Evolutionary conservation across 2,329 filamentous ascomycete genomes (phyloP).

Genomic region (Aspergillus versicolor): DNA sequence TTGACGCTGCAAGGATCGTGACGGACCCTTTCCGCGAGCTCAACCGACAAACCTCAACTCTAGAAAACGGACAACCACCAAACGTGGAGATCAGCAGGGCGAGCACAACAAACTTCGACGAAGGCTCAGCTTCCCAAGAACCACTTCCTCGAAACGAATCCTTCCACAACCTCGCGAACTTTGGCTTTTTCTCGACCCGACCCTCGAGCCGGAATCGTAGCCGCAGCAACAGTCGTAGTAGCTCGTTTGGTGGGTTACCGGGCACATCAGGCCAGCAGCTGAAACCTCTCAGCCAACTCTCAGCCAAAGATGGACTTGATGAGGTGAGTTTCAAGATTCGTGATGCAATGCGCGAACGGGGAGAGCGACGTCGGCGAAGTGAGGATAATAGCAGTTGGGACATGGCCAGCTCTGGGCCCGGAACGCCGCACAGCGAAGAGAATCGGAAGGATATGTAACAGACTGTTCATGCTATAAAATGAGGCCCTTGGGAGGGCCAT

Average conservation of each 20-base stretch:
- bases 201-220: conserved; percentile 45
- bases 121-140: conserved; percentile 34
- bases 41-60: conserved; percentile 16
- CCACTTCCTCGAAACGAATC: conserved; percentile 84
- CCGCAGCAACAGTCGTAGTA: conserved; percentile 16
- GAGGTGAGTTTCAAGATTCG: conserved; percentile 19
- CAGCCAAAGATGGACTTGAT: conserved; percentile 16
- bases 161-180: conserved; percentile 82
- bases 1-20: conserved; percentile 72
- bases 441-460: conserved; percentile 36
- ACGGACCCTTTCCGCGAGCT: conserved; percentile 48
- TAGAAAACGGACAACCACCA: conserved; percentile 16
- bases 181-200: conserved; percentile 86
- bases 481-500: conserved; percentile 1
- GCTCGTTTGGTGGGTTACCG: conserved; percentile 12
- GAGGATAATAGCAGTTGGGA: conserved; percentile 36
- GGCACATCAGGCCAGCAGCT: conserved; percentile 13
- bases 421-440: conserved; percentile 38
- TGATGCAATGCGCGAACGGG: conserved; percentile 21
- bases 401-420: conserved; percentile 38
- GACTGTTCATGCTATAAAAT: not conserved
- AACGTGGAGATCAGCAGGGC: conserved; percentile 25
- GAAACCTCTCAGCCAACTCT: conserved; percentile 18
- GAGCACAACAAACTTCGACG: conserved; percentile 21
- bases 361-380: conserved; percentile 16